Percentiles rank a stretch among this genome's conserved stretches.
Conservation (phyloP, 1,139 yeast genomes). For the Citeromyces hawaiiensis region DNA sequence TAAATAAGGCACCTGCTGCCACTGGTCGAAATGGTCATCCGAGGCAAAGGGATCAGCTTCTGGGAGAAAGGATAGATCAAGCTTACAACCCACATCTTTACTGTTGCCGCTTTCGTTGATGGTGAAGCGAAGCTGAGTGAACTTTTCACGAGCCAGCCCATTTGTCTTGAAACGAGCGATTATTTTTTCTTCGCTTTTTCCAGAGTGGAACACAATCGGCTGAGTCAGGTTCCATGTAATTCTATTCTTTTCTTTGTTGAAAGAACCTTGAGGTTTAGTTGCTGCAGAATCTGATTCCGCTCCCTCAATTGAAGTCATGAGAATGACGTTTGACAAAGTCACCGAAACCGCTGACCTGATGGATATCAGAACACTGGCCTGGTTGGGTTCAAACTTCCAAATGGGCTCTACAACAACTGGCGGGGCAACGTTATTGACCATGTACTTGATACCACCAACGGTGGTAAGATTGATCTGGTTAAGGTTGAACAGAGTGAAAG, state of each 20-base stretch:
- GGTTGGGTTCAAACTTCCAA: constrained; percentile 81
- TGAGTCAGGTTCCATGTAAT: constrained; percentile 64
- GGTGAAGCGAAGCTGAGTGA: constrained; percentile 49
- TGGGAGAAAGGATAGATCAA: too few species aligned
- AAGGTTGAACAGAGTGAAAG: constrained; percentile 20
- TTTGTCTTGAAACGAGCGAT: constrained; percentile 63
- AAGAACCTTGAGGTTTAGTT: constrained; percentile 83
- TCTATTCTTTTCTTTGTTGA: constrained; percentile 72
- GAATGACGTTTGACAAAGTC: constrained; percentile 44
- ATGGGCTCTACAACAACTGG: constrained; percentile 72
- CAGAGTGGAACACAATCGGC: constrained; percentile 28
- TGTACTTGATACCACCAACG: constrained; percentile 64
- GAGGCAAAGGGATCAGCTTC: too few species aligned
- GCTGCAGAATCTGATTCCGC: constrained; percentile 54
- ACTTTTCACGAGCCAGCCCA: constrained; percentile 49
- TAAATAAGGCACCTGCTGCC: too few species aligned
- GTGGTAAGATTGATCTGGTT: constrained; percentile 30
- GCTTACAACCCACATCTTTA: constrained; percentile 12
- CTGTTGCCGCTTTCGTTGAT: constrained; percentile 11
- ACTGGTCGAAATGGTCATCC: too few species aligned
- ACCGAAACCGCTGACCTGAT: constrained; percentile 23
- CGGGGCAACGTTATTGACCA: constrained; percentile 32
- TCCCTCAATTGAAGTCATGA: constrained; percentile 44
- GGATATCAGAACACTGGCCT: constrained; percentile 73
- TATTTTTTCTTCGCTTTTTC: constrained; percentile 38